Conservation (phyloP, 495 filamentous ascomycete genomes). For the Xylaria acuta region DNA sequence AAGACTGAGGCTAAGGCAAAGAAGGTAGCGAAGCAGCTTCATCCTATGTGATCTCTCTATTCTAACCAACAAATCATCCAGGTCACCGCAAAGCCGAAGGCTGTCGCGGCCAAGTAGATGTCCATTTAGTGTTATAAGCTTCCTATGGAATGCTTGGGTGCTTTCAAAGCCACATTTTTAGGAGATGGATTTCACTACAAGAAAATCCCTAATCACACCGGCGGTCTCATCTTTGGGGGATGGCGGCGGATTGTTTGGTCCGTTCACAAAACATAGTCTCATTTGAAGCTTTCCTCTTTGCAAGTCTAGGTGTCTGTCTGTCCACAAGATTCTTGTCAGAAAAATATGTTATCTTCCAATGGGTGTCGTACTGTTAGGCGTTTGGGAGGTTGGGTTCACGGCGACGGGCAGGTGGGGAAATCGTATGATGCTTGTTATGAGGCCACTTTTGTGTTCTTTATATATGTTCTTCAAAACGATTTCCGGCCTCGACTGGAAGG, state of each 20-base stretch:
- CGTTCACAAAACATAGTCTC: slow-evolving; percentile 17
- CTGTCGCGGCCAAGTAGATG: slow-evolving; percentile 14
- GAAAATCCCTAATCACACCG: background rate
- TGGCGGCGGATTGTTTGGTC: slow-evolving; percentile 11
- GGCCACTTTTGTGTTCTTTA: slow-evolving; percentile 11
- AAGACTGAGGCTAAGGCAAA: slow-evolving; percentile 44
- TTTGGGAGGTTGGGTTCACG: slow-evolving; percentile 18
- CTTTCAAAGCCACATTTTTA: background rate
- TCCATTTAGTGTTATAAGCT: background rate
- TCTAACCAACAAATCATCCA: slow-evolving; percentile 35
- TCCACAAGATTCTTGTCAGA: background rate
- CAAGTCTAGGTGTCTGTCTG: background rate
- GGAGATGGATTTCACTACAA: background rate
- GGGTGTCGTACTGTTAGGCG: slow-evolving; percentile 24
- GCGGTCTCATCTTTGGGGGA: background rate
- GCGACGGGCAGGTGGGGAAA: slow-evolving; percentile 4
- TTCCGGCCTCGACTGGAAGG: background rate
- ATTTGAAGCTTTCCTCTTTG: background rate
- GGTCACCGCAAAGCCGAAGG: slow-evolving; percentile 43
- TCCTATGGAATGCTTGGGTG: background rate
- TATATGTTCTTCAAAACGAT: background rate
- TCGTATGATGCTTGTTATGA: slow-evolving; percentile 22
- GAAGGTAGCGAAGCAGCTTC: slow-evolving; percentile 13
- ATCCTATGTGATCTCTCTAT: background rate
- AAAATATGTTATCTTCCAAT: slow-evolving; percentile 2